phyloP scores from a whole-genome alignment of 805 yeast species.

The Wickerhamiella bombiphila region DNA sequence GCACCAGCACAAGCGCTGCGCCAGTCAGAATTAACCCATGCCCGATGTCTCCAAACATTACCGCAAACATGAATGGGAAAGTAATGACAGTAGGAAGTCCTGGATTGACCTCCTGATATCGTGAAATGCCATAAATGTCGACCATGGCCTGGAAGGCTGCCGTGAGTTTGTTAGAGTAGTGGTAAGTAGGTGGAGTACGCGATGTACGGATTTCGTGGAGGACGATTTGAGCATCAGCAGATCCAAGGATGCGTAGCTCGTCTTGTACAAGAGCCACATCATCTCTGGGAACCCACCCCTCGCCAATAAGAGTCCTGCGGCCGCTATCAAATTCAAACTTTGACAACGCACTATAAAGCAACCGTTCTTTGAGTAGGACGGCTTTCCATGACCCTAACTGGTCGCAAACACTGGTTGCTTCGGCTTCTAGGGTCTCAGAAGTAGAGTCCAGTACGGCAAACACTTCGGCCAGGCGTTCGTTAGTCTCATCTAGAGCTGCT shows the following conservation, averaged over 20 bases:
- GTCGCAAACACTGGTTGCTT: constrained; percentile 40
- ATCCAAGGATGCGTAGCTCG: constrained; percentile 47
- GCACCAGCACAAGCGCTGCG: constrained; percentile 55
- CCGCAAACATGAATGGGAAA: constrained; percentile 96
- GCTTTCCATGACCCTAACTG: constrained; percentile 42
- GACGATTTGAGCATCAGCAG: constrained; percentile 36
- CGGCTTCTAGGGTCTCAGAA: constrained; percentile 53
- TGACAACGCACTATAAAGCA: constrained; percentile 64
- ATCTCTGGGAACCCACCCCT: constrained; percentile 87
- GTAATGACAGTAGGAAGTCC: constrained; percentile 90
- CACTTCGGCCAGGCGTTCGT: constrained; percentile 37
- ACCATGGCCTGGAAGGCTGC: constrained; percentile 83
- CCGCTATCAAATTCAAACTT: constrained; percentile 66
- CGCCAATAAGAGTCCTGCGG: constrained; percentile 78
- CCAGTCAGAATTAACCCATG: constrained; percentile 76
- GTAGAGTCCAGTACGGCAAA: constrained; percentile 49
- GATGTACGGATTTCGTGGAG: constrained; percentile 53
- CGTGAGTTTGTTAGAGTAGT: constrained; percentile 83
- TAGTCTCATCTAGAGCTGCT: constrained; percentile 26
- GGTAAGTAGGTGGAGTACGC: constrained; percentile 85
- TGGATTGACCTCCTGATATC: constrained; percentile 90
- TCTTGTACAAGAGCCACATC: constrained; percentile 47
- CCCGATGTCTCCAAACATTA: constrained; percentile 97
- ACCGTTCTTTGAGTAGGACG: constrained; percentile 60
- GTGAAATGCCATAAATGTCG: constrained; percentile 90